Conservation (phyloP, 2,329 filamentous ascomycete species). For the Diaporthe amygdali region DNA sequence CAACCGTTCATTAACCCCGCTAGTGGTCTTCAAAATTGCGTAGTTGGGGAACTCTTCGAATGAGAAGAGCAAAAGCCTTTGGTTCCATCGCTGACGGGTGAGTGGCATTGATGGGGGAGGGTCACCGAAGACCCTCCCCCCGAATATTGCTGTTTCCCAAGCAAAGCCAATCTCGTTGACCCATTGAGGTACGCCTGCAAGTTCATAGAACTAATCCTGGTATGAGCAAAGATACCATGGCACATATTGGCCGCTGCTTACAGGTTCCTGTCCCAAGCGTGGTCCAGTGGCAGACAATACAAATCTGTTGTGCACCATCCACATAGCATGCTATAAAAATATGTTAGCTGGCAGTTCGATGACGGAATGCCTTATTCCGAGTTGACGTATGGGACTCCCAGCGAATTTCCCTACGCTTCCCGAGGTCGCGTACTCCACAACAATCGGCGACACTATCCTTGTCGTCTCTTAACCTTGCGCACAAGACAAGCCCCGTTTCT, state of each 20-base stretch:
- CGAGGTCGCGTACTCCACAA: no score
- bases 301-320: neutral
- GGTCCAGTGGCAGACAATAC: neutral
- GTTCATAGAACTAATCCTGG: neutral
- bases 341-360: neutral
- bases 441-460: neutral
- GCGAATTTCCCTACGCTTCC: neutral
- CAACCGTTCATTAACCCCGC: neutral
- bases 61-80: neutral
- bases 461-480: neutral
- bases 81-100: neutral
- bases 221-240: neutral
- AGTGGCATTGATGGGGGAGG: neutral
- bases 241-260: neutral
- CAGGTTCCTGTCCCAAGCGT: neutral
- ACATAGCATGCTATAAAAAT: neutral
- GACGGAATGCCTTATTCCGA: accelerated
- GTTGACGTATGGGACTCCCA: neutral
- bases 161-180: neutral
- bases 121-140: neutral
- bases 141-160: neutral
- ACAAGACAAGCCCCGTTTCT: neutral
- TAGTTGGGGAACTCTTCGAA: neutral
- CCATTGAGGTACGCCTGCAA: neutral
- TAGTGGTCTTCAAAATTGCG: neutral